Evolutionary conservation across 2,329 filamentous ascomycete species (phyloP).

Genomic region (Didymellaceae sp.): DNA sequence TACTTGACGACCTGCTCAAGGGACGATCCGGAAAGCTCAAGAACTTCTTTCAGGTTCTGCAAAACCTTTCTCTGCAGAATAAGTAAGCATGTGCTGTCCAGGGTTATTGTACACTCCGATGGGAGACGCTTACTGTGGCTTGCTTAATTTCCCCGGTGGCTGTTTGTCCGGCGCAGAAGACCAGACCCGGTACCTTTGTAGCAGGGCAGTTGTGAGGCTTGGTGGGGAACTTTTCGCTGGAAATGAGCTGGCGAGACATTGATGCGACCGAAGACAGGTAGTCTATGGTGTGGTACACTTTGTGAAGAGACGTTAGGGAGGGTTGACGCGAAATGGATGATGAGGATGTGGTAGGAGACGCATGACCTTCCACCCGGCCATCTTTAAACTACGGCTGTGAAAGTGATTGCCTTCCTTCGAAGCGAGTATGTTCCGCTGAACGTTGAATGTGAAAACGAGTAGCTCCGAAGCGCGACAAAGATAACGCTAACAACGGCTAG

Average conservation of each 20-base stretch:
- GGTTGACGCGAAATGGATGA: neutral
- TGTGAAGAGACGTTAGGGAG: neutral
- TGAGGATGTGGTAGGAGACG: neutral
- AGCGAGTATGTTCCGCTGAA: neutral
- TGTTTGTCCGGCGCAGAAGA: slow-evolving; percentile 34
- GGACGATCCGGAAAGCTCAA: slow-evolving; percentile 35
- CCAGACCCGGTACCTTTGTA: slow-evolving; percentile 30
- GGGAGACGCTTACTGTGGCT: slow-evolving; percentile 23
- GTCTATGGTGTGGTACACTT: neutral
- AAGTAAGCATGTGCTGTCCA: too few species aligned
- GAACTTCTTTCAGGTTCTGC: slow-evolving; percentile 30
- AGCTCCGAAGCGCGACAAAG: slow-evolving; percentile 5
- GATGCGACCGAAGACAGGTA: neutral
- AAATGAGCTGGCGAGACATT: slow-evolving; percentile 34
- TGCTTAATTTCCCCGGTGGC: slow-evolving; percentile 35
- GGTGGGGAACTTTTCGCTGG: slow-evolving; percentile 33
- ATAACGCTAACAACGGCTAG: slow-evolving; percentile 1
- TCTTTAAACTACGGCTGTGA: neutral
- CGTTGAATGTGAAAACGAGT: neutral
- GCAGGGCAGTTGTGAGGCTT: slow-evolving; percentile 35
- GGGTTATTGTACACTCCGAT: neutral
- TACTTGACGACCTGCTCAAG: slow-evolving; percentile 42
- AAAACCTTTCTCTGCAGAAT: slow-evolving; percentile 23
- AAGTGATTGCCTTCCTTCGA: neutral
- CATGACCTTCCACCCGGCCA: neutral